phyloP scores from a whole-genome alignment of 1,284 basidiomycete species.

The Phellopilus nigrolimitatus region DNA sequence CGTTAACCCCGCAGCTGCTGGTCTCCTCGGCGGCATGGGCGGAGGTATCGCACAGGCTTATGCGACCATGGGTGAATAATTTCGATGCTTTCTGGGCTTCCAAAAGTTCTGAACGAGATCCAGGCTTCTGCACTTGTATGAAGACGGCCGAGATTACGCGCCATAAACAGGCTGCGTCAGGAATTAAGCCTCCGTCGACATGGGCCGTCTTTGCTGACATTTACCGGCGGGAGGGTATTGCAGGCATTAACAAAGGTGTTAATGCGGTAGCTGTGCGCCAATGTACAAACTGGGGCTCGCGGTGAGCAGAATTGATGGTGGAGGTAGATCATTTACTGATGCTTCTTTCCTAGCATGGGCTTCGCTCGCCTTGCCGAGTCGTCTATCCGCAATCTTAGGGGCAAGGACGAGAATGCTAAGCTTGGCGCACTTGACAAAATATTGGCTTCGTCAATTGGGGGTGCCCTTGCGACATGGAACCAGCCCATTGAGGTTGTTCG shows the following conservation, averaged over 20 bases:
- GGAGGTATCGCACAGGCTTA: conserved; percentile 98
- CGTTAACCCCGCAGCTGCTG: conserved; percentile 76
- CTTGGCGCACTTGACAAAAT: conserved; percentile 85
- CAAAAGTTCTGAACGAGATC: not conserved
- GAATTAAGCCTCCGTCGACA: conserved; percentile 88
- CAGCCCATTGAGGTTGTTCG: conserved; percentile 98
- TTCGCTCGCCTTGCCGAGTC: conserved; percentile 92
- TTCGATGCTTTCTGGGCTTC: not conserved
- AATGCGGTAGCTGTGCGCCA: conserved; percentile 97
- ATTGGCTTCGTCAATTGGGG: conserved; percentile 84
- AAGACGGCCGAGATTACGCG: conserved; percentile 99
- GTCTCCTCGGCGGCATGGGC: conserved; percentile 94
- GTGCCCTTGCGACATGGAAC: conserved; percentile 98
- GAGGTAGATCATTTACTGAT: not conserved
- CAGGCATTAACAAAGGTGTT: conserved; percentile 99
- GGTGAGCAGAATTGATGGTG: conserved; percentile 44
- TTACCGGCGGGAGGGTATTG: conserved; percentile 88
- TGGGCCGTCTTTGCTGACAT: conserved; percentile 95
- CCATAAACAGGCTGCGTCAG: conserved; percentile 89
- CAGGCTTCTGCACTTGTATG: conserved; percentile 98
- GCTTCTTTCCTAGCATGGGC: conserved; percentile 73
- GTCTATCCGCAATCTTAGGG: conserved; percentile 72
- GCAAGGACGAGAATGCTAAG: conserved; percentile 73
- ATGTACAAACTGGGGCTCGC: conserved; percentile 99
- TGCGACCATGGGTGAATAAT: conserved; percentile 91